phyloP scores from a whole-genome alignment of 2,329 filamentous ascomycete species.

The Aspergillus uvarum region DNA sequence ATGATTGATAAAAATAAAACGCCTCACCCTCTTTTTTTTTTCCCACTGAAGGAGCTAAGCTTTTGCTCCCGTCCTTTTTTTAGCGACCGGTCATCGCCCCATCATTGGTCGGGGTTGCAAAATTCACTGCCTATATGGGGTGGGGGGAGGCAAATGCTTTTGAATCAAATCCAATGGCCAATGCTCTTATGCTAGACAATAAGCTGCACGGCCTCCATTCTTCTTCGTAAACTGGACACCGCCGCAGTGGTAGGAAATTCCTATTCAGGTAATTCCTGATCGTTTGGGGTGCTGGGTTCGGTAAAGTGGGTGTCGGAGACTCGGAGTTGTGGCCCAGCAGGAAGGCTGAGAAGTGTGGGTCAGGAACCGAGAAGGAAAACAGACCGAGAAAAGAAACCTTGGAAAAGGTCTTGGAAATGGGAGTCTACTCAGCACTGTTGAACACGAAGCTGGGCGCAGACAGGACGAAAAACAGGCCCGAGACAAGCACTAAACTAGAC shows the following conservation, averaged over 20 bases:
- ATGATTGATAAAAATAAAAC: not conserved
- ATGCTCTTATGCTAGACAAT: too few species aligned
- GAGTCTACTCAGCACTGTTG: too few species aligned
- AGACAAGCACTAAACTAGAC: not conserved
- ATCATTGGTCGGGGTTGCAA: not conserved
- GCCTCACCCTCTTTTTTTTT: not conserved
- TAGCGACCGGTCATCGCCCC: not conserved
- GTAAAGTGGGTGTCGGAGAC: not conserved
- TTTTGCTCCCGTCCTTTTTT: constrained; percentile 2
- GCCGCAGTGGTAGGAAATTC: not conserved
- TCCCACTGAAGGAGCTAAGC: not conserved
- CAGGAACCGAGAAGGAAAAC: not conserved
- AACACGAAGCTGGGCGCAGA: not conserved
- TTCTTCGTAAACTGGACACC: not conserved
- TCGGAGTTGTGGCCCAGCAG: not conserved
- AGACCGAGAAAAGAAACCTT: too few species aligned
- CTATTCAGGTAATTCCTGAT: not conserved
- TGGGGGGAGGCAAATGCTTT: not conserved
- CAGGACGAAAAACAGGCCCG: too few species aligned
- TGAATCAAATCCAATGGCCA: too few species aligned
- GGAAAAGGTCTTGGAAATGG: too few species aligned
- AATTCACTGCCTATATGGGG: not conserved
- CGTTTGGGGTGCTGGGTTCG: not conserved
- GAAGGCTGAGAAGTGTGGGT: not conserved
- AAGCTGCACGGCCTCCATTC: too few species aligned